Conservation (phyloP, 192 early-diverging fungal genomes). For the Coemansia sp. region DNA sequence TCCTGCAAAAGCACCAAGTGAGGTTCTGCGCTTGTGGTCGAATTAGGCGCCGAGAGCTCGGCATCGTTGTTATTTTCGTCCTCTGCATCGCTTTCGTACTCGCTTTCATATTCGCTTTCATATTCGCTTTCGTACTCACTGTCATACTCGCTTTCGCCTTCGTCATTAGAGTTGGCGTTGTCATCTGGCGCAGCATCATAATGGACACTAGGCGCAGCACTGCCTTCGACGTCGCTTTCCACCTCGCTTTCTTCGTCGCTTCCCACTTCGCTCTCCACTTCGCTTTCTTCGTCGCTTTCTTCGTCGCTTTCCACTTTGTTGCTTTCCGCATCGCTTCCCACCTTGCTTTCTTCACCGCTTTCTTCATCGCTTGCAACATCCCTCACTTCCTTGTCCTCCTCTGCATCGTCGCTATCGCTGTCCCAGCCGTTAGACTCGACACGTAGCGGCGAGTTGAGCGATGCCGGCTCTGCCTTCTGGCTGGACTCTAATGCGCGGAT, state of each 20-base stretch:
- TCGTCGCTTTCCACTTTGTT: no score
- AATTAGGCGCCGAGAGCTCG: not conserved
- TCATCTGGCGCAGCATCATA: not conserved
- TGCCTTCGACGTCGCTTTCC: not conserved
- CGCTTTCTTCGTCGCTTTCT: no score
- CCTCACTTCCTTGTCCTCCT: no score
- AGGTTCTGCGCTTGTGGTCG: not conserved
- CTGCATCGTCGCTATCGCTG: slow-evolving; percentile 32
- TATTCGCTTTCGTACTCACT: not conserved
- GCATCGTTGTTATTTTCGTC: not conserved
- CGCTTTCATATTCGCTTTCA: not conserved
- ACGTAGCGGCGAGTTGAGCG: slow-evolving; percentile 28
- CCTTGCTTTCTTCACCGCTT: not conserved
- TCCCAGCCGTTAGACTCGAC: slow-evolving; percentile 33
- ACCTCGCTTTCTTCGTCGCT: no score
- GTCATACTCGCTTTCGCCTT: not conserved
- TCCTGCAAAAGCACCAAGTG: not conserved
- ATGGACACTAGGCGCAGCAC: not conserved
- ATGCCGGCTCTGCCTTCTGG: not conserved
- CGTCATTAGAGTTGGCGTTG: no score
- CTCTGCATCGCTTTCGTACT: not conserved
- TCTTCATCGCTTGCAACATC: not conserved
- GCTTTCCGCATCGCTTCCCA: not conserved
- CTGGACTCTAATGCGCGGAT: slow-evolving; percentile 14
- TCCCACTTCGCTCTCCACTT: no score